These are phyloP conservation scores for Wilhelminamyces savonicus DNA, from an alignment of 805 yeast genomes.

Conservation along the genomic window DNA sequence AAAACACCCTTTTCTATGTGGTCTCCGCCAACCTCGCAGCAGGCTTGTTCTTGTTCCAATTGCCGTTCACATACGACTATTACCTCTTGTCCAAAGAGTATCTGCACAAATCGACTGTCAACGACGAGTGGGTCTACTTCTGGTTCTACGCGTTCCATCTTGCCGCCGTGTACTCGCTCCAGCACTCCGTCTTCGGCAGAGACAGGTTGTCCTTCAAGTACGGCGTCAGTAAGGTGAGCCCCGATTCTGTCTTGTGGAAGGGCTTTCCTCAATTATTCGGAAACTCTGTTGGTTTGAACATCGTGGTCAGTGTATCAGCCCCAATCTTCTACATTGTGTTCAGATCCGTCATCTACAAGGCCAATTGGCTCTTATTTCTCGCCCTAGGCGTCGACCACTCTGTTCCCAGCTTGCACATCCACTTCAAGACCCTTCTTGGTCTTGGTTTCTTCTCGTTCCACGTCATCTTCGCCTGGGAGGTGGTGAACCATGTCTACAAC, in stretches of 20 bases:
- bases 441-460: slow-evolving; percentile 27
- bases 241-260: slow-evolving; percentile 25
- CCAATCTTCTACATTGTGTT: slow-evolving; percentile 37
- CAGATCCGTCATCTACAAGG: slow-evolving; percentile 37
- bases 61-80: slow-evolving; percentile 20
- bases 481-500: slow-evolving; percentile 49
- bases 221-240: slow-evolving; percentile 33
- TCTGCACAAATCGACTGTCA: slow-evolving; percentile 28
- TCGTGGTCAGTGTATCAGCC: slow-evolving; percentile 17
- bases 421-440: slow-evolving; percentile 15
- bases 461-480: slow-evolving; percentile 45
- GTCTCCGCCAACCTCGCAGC: slow-evolving; percentile 17
- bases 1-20: slow-evolving; percentile 12
- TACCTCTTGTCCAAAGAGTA: slow-evolving; percentile 33
- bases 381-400: slow-evolving; percentile 30
- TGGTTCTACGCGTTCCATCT: slow-evolving; percentile 40
- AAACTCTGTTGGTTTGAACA: slow-evolving; percentile 29
- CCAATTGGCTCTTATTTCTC: slow-evolving; percentile 22
- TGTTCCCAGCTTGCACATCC: slow-evolving; percentile 30
- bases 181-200: slow-evolving; percentile 48
- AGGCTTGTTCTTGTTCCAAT: slow-evolving; percentile 20
- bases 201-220: slow-evolving; percentile 45
- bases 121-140: slow-evolving; percentile 42
- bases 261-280: slow-evolving; percentile 26
- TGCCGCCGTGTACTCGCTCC: slow-evolving; percentile 42